Evolutionary conservation across 2,329 filamentous ascomycete genomes (phyloP).

Genomic region (Pseudogymnoascus sp.): DNA sequence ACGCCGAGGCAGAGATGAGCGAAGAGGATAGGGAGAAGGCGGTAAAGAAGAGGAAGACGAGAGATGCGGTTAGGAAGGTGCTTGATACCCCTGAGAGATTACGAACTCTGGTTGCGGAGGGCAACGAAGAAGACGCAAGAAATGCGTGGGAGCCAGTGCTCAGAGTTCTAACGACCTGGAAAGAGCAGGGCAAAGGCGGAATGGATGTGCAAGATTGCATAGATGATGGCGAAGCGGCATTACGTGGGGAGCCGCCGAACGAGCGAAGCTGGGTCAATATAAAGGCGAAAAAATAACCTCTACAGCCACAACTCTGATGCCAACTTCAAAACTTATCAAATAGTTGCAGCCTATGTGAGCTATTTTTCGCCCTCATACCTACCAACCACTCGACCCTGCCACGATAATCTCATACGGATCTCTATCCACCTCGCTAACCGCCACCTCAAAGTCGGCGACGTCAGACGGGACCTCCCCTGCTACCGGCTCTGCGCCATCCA

Average conservation of each 20-base stretch:
- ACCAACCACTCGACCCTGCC: conserved; percentile 5
- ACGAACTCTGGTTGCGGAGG: conserved; percentile 47
- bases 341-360: not conserved
- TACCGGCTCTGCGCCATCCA: conserved; percentile 20
- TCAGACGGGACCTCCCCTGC: conserved; percentile 14
- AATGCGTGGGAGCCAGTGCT: conserved; percentile 39
- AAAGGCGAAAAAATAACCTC: conserved; percentile 12
- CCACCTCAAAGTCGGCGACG: conserved; percentile 38
- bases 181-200: conserved; percentile 26
- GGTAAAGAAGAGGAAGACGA: not conserved
- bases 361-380: not conserved
- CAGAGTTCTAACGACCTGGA: conserved; percentile 24
- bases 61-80: conserved; percentile 6
- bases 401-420: conserved; percentile 78
- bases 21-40: conserved; percentile 31
- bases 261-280: conserved; percentile 20
- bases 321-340: not conserved
- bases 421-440: conserved; percentile 69
- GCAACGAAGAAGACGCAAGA: conserved; percentile 51
- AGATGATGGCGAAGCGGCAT: conserved; percentile 27
- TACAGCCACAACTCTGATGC: not conserved
- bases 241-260: conserved; percentile 15
- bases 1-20: conserved; percentile 25
- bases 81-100: conserved; percentile 36
- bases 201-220: conserved; percentile 26